Evolutionary conservation across 208 protist species (phyloP), one percentile per base, ranked within the genome.

Genomic region (Trypanosoma theileri): DNA sequence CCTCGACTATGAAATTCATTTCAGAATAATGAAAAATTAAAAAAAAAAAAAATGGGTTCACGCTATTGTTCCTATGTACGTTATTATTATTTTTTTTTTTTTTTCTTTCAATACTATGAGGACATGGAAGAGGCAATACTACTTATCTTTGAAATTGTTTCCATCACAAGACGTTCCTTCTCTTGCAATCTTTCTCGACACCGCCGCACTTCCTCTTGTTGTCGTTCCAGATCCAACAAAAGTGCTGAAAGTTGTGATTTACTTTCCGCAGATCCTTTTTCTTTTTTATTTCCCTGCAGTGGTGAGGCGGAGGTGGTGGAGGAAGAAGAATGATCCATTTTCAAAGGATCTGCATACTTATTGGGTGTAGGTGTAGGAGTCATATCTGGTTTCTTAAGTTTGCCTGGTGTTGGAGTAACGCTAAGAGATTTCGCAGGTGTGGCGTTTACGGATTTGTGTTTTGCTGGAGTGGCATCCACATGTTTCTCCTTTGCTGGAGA

Each of bases 131-230:
- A 63, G 35, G 58, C 51, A 14, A 70, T 52, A 12, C 4, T 14
- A 14, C 28, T 40, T 11, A 76, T 76, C 50, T 84, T 71, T 24
- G 80, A 51, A 13, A 93, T 55, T 19, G 79, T 75, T 46, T 81
- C 35, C 45, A 80, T 54, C 65, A 93, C 77, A 62, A 79, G 52
- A 0, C 41, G 50, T 44, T 86, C 77, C 48, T 88, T 88, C 64
- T 75, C 50, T 7, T 69, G 41, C 11, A 88, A 35, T 53, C 71
- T 72, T 44, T 70, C 60, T 31, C 79, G 61, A 22, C 84, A 66
- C 40, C 61, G 55, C 1, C 52, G 44, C 24, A 87, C 65, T 14
- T 82, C 82, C 28, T 41, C 56, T 45, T 78, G 55, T 52, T 72
- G 61, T 42, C 53, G 16, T 59, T 68, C 63, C 59, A 74, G 17